A percentile compares a stretch with the other conserved stretches of the same genome.
Evolutionary conservation across 2,329 filamentous ascomycete species (phyloP).

Genomic region (Cryphonectria nitschkei): DNA sequence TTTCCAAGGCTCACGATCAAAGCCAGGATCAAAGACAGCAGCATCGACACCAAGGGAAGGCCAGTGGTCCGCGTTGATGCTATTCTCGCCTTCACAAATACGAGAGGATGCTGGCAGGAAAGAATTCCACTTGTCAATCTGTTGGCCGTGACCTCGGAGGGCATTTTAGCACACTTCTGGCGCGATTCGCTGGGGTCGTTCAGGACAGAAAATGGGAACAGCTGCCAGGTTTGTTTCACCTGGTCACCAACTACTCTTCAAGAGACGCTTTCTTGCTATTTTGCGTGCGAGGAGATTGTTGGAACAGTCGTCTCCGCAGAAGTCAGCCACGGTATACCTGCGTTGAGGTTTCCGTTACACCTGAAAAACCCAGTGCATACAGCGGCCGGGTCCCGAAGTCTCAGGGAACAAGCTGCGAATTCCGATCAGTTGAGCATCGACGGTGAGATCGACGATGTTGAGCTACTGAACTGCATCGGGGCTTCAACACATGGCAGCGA

Average conservation of each 20-base stretch:
- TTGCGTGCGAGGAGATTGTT: conserved; percentile 86
- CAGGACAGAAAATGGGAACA: conserved; percentile 53
- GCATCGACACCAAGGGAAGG: neutral
- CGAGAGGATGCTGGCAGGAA: conserved; percentile 64
- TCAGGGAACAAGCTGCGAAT: conserved; percentile 25
- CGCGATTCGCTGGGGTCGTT: conserved; percentile 66
- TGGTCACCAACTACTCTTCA: conserved; percentile 57
- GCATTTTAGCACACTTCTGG: conserved; percentile 71
- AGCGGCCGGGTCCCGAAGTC: neutral
- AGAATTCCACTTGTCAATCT: conserved; percentile 72
- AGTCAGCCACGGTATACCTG: conserved; percentile 32
- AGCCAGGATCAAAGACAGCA: conserved; percentile 20
- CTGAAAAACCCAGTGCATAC: neutral
- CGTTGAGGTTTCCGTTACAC: conserved; percentile 28
- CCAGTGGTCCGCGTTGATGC: conserved; percentile 64
- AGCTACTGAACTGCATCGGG: conserved; percentile 43
- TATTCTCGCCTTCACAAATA: conserved; percentile 73
- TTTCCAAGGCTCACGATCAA: conserved; percentile 67
- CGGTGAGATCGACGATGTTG: conserved; percentile 46
- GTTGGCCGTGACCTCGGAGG: conserved; percentile 72
- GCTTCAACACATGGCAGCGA: neutral
- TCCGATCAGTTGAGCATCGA: conserved; percentile 32
- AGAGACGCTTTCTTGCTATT: conserved; percentile 66
- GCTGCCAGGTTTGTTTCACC: conserved; percentile 60
- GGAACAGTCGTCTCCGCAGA: conserved; percentile 51